These are phyloP conservation scores for Cyclotella sp. DNA, from an alignment of 108 stramenopile species.

Conservation along the genomic window DNA sequence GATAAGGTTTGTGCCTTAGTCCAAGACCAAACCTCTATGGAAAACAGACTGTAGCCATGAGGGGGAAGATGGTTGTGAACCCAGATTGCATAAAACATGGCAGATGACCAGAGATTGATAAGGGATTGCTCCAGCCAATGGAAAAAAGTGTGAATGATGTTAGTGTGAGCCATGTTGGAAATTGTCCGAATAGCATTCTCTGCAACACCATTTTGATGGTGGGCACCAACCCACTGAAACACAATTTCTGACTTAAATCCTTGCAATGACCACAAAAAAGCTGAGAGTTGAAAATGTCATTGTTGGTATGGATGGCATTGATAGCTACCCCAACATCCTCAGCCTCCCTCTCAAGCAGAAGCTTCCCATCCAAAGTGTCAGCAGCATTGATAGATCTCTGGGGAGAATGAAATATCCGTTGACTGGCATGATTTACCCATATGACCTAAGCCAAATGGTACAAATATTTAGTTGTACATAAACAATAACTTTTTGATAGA, in stretches of 20 bases:
- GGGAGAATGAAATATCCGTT: slow-evolving; percentile 14
- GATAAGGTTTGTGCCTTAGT: neutral
- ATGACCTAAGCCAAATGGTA: too few relatives aligned
- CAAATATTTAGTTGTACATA: too few relatives aligned
- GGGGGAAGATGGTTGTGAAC: slow-evolving; percentile 35
- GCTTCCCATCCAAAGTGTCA: slow-evolving; percentile 53
- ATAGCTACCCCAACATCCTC: slow-evolving; percentile 20
- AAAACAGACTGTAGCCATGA: neutral
- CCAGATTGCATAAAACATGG: slow-evolving; percentile 53
- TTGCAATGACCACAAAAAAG: slow-evolving; percentile 10
- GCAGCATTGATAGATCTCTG: slow-evolving; percentile 38
- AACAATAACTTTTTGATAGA: too few relatives aligned
- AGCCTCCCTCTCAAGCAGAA: slow-evolving; percentile 30
- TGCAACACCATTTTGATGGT: too few relatives aligned
- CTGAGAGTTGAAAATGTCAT: slow-evolving; percentile 40
- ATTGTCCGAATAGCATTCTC: too few relatives aligned
- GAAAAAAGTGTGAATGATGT: slow-evolving; percentile 49
- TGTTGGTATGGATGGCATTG: slow-evolving; percentile 45
- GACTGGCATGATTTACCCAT: slow-evolving; percentile 49
- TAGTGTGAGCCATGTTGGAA: slow-evolving; percentile 36
- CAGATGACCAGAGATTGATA: slow-evolving; percentile 54
- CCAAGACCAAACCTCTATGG: neutral
- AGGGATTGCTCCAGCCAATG: slow-evolving; percentile 48
- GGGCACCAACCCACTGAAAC: slow-evolving; percentile 59
- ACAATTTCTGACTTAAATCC: slow-evolving; percentile 22